These are phyloP conservation scores for Yamadazyma scolyti DNA, from an alignment of 805 yeast genomes.

Conservation along the genomic window DNA sequence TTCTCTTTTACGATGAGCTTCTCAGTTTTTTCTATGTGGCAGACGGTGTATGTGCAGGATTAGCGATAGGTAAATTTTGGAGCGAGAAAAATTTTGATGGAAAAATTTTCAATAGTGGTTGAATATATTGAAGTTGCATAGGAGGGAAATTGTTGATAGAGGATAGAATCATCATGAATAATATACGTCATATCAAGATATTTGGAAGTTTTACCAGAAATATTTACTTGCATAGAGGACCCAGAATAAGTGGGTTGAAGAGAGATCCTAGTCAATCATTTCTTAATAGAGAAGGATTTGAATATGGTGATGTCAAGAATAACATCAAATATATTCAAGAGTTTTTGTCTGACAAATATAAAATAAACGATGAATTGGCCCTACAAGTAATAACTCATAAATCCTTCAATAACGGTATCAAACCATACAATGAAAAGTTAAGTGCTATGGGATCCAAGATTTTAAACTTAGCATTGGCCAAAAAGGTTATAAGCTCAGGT, in stretches of 20 bases:
- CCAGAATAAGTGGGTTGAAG: slow-evolving; percentile 67
- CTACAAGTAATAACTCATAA: slow-evolving; percentile 89
- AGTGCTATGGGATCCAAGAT: slow-evolving; percentile 67
- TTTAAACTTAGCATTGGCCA: slow-evolving; percentile 47
- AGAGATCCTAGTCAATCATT: slow-evolving; percentile 61
- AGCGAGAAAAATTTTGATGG: too few relatives aligned
- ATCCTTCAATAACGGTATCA: slow-evolving; percentile 87
- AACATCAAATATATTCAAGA: slow-evolving; percentile 47
- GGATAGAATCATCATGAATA: too few relatives aligned
- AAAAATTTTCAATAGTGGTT: too few relatives aligned
- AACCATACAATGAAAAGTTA: slow-evolving; percentile 86
- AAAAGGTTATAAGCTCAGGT: slow-evolving; percentile 32
- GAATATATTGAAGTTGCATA: too few relatives aligned
- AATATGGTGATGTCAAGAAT: slow-evolving; percentile 50
- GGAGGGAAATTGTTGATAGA: too few relatives aligned
- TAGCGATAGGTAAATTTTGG: too few relatives aligned
- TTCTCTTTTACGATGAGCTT: too few relatives aligned
- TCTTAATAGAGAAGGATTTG: slow-evolving; percentile 28
- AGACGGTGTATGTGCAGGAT: too few relatives aligned
- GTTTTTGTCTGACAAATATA: slow-evolving; percentile 45
- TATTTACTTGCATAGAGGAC: slow-evolving; percentile 44
- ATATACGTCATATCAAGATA: neutral
- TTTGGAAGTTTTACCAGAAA: slow-evolving; percentile 16
- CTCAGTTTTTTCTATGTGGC: too few relatives aligned
- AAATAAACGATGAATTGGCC: slow-evolving; percentile 56